Evolutionary conservation across 495 filamentous ascomycete genomes (phyloP), one percentile per base, ranked within the genome.

Genomic region (Penicillium macrosclerotiorum): DNA sequence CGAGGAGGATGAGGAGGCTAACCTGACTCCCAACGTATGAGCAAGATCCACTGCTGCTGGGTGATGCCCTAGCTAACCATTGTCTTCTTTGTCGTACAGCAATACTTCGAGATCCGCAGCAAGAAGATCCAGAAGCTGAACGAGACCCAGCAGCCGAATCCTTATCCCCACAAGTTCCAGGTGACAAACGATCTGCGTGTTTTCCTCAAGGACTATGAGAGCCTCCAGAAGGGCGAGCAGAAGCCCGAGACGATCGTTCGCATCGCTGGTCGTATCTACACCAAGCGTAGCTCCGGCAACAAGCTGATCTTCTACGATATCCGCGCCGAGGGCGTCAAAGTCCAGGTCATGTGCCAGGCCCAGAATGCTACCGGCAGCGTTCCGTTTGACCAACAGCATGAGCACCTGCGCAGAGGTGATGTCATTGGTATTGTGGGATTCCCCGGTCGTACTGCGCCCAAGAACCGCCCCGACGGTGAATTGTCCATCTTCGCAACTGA

Each of bases 81-180:
- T 30, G 22, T 27, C 3, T 23, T 11, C 2, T 11, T 11, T 3
- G 18, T 39, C 36, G 20, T 36, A 36, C 50, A 92, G 88, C 89
- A 95, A 91, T 98, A 97, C 72, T 94, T 95, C 61, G 92, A 98
- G 73, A 94, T 98, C 57, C 89, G 93, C 36, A 89, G 83, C 55
- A 81, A 87, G 39, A 76, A 75, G 35, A 81, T 97, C 77, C 86
- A 90, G 63, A 90, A 89, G 76, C 80, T 96, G 45, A 83, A 84
- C 62, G 76, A 86, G 64, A 83, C 79, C 63, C 83, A 90, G 72
- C 69, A 83, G 27, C 89, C 89, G 16, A 86, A 95, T 65, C 90
- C 93, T 13, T 96, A 95, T 67, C 94, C 93, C 8, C 93, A 99
- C 82, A 97, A 97, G 78, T 97, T 96, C 78, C 74, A 90, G 33